Base-by-base conservation (phyloP, 768 basidiomycete species). In the Gymnopilus junonius region DNA sequence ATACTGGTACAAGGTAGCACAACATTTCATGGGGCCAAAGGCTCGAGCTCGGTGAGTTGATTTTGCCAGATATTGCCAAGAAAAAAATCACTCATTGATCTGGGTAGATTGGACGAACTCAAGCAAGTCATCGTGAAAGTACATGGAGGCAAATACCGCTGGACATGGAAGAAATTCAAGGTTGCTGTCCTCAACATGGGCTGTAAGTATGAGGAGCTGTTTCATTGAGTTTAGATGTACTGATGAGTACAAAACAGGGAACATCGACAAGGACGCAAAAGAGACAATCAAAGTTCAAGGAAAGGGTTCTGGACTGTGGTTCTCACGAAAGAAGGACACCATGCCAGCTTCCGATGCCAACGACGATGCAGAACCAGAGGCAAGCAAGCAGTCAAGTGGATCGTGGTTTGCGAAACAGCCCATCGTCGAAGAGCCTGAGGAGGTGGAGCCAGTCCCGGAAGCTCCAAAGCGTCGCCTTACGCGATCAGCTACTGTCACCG, bases 131-230 rank as follows among this genome's bases (percentile, higher is more conserved):
- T 93, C 79, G 78, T 83, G 40, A 85, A 90, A 70, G 84, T 93
- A 65, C 84, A 92, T 64, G 91, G 90, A 11, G 90, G 90, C 14
- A 88, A 86, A 67, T 93, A 93, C 70, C 80, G 85, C 54, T 93
- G 92, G 92, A 88, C 83, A 64, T 93, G 92, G 92, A 91, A 92
- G 78, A 90, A 86, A 68, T 93, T 89, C 78, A 87, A 83, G 75
- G 80, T 90, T 57, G 92, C 91, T 3, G 88, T 93, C 85, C 77
- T 82, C 62, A 93, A 86, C 73, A 90, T 93, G 90, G 89, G 91
- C 46, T 93, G 92, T 93, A 69, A 73, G 92, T 83, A 42, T 42
- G 25, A 48, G 35, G 39, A 23, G 25, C 12, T 51, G 8, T 20
- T 57, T 37, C 17, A 2, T n/a, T 6, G 39, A 61, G 32, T 40